These are phyloP conservation scores for Fusarium praegraminearum DNA, from an alignment of 2,329 filamentous ascomycete genomes.

Conservation along the genomic window DNA sequence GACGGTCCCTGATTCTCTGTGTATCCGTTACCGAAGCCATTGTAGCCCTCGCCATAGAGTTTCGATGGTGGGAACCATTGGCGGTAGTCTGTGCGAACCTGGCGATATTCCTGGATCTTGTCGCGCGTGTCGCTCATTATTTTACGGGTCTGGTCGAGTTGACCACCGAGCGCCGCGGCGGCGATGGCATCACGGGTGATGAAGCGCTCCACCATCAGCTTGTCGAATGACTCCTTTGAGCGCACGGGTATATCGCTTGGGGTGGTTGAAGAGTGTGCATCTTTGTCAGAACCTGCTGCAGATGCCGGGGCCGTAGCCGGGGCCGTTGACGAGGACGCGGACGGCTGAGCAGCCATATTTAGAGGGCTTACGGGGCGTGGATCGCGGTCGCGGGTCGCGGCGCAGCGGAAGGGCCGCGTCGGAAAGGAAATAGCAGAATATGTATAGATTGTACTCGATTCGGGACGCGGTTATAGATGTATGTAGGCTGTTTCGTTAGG, in stretches of 20 bases:
- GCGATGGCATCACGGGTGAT: conserved; percentile 67
- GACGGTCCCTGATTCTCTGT: conserved; percentile 78
- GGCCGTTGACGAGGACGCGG: conserved; percentile 54
- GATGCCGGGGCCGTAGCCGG: conserved; percentile 51
- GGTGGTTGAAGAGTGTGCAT: conserved; percentile 40
- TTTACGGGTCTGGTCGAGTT: conserved; percentile 66
- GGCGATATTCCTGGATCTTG: conserved; percentile 77
- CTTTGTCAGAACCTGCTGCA: conserved; percentile 49
- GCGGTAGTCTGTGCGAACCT: conserved; percentile 67
- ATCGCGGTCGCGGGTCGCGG: conserved; percentile 46
- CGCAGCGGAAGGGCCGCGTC: conserved; percentile 55
- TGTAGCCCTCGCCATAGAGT: conserved; percentile 81
- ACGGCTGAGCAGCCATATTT: conserved; percentile 60
- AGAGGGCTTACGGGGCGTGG: conserved; percentile 39
- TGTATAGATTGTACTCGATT: conserved; percentile 31
- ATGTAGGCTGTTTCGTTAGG: not conserved
- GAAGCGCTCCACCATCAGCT: conserved; percentile 66
- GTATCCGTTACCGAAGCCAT: conserved; percentile 87
- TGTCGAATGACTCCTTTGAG: conserved; percentile 68
- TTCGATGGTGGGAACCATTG: conserved; percentile 67
- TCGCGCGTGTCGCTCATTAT: conserved; percentile 72
- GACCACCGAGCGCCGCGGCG: conserved; percentile 63
- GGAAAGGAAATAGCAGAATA: conserved; percentile 45
- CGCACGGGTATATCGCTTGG: conserved; percentile 57
- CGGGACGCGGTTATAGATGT: conserved; percentile 23